Conservation (phyloP, 805 yeast species). For the Candida hungchunana region DNA sequence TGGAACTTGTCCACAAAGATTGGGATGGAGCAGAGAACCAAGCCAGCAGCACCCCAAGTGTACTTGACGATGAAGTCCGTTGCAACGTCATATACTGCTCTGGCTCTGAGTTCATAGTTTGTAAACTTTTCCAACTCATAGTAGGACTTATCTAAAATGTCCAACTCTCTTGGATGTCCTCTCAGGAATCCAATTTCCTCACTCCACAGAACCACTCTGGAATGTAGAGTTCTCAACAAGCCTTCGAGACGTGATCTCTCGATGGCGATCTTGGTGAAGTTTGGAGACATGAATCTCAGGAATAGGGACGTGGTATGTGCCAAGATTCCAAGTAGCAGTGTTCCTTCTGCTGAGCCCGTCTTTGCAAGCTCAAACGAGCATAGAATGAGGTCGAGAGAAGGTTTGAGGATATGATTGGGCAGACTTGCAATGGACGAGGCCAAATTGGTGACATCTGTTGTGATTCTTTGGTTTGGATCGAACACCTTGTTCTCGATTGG, state of each 20-base stretch:
- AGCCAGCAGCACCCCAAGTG: constrained; percentile 94
- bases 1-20: constrained; percentile 59
- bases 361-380: constrained; percentile 71
- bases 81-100: constrained; percentile 77
- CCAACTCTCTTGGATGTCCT: constrained; percentile 78
- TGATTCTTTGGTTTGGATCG: constrained; percentile 80
- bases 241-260: constrained; percentile 80
- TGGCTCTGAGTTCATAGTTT: constrained; percentile 68
- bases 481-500: constrained; percentile 42
- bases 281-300: constrained; percentile 77
- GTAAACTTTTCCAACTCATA: constrained; percentile 77
- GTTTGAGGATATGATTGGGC: constrained; percentile 81
- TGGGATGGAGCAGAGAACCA: constrained; percentile 83
- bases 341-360: constrained; percentile 60
- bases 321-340: constrained; percentile 69
- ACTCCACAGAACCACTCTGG: constrained; percentile 69
- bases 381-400: constrained; percentile 70
- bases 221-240: constrained; percentile 75
- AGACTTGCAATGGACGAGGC: constrained; percentile 66
- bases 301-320: constrained; percentile 77
- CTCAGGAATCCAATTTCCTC: constrained; percentile 86
- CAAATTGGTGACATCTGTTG: constrained; percentile 74
- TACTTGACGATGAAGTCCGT: constrained; percentile 88
- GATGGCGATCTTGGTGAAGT: constrained; percentile 76
- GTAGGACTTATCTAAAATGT: constrained; percentile 71